phyloP scores from a whole-genome alignment of 768 basidiomycete genomes.

The Tephrocybe sp. region DNA sequence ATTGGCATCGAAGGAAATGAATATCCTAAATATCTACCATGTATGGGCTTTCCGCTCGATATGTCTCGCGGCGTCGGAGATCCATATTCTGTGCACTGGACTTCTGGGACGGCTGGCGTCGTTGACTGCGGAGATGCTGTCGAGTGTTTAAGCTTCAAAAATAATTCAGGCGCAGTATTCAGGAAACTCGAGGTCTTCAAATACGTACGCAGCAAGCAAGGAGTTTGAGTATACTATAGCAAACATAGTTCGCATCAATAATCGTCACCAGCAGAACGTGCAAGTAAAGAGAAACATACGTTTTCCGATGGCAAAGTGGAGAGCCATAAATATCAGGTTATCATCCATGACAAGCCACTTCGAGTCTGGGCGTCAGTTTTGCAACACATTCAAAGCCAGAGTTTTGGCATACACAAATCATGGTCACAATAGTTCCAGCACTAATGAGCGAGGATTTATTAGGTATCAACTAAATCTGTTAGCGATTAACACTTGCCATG shows the following conservation, averaged over 20 bases:
- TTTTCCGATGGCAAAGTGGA: conserved; percentile 38
- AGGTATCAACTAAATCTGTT: background rate
- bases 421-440: conserved; percentile 44
- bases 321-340: conserved; percentile 37
- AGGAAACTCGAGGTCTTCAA: background rate
- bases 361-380: background rate
- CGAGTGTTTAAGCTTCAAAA: conserved; percentile 19
- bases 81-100: background rate
- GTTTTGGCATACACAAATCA: conserved; percentile 40
- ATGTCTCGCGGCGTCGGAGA: background rate
- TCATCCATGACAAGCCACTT: conserved; percentile 45
- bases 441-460: conserved; percentile 23
- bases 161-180: background rate
- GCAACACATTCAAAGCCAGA: background rate
- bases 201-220: conserved; percentile 27
- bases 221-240: background rate
- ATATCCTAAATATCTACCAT: background rate
- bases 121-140: conserved; percentile 16
- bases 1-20: background rate
- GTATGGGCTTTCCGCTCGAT: background rate
- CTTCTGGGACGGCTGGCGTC: conserved; percentile 1
- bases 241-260: background rate
- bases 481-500: conserved; percentile 22
- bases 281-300: conserved; percentile 17
- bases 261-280: no score